These are phyloP conservation scores for Salisapilia sapeloensis DNA, from an alignment of 352 stramenopile genomes.

Conservation along the genomic window DNA sequence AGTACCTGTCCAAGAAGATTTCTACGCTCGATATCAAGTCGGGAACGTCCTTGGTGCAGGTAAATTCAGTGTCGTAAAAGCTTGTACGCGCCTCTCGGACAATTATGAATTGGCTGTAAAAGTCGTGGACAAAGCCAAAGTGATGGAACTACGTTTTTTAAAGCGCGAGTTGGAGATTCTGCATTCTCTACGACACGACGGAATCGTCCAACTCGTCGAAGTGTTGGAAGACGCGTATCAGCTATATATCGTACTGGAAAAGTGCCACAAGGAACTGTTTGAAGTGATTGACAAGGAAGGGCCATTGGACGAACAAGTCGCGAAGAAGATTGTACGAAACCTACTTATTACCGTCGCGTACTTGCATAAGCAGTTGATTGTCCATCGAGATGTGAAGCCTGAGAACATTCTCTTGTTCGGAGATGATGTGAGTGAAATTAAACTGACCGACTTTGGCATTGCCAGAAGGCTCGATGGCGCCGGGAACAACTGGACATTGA, in stretches of 20 bases:
- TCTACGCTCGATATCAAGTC: conserved; percentile 32
- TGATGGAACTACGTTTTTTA: conserved; percentile 64
- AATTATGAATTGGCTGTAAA: conserved; percentile 41
- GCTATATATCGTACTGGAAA: conserved; percentile 70
- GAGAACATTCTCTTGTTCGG: conserved; percentile 67
- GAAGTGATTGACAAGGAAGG: conserved; percentile 65
- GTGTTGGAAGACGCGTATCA: conserved; percentile 59
- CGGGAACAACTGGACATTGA: conserved; percentile 29
- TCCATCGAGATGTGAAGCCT: conserved; percentile 76
- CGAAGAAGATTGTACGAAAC: conserved; percentile 44
- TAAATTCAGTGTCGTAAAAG: conserved; percentile 70
- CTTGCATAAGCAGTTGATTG: conserved; percentile 65
- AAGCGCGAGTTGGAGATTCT: conserved; percentile 82
- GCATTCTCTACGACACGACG: conserved; percentile 48
- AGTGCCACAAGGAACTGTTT: conserved; percentile 67
- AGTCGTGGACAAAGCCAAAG: conserved; percentile 74
- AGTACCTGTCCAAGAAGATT: conserved; percentile 38
- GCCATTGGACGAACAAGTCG: conserved; percentile 41
- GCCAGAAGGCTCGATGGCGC: conserved; percentile 48
- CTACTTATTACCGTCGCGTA: conserved; percentile 72
- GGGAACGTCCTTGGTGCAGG: conserved; percentile 41
- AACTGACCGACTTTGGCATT: conserved; percentile 74
- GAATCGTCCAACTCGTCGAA: conserved; percentile 60
- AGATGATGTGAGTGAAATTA: conserved; percentile 53
- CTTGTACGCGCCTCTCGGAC: conserved; percentile 15